Conservation (phyloP, 768 basidiomycete genomes). For the Tylopilus rubrobrunneus region DNA sequence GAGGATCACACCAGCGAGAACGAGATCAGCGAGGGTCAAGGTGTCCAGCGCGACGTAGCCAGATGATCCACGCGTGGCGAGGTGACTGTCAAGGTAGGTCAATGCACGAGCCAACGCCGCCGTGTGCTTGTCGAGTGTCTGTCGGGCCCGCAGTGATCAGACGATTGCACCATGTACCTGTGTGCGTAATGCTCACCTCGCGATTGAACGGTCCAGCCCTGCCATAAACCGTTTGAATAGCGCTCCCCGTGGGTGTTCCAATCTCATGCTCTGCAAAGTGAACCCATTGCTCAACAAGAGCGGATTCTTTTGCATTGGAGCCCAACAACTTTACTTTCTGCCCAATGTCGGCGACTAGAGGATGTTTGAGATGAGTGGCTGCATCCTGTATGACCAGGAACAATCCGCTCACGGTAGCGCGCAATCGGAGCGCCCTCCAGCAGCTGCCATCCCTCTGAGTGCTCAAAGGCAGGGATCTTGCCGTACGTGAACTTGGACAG, state of each 20-base stretch:
- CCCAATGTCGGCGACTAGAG: background rate
- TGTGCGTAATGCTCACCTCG: background rate
- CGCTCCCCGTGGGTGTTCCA: background rate
- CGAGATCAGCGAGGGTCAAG: background rate
- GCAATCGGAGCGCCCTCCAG: background rate
- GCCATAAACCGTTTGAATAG: background rate
- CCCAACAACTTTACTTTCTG: background rate
- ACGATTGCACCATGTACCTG: background rate
- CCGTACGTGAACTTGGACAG: background rate
- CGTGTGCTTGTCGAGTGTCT: background rate
- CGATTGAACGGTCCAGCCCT: background rate
- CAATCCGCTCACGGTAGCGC: background rate
- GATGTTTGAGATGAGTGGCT: background rate
- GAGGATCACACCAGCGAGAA: background rate
- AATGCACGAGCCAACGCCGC: background rate
- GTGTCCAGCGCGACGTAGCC: background rate
- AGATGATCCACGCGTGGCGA: background rate
- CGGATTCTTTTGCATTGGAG: background rate
- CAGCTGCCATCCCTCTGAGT: background rate
- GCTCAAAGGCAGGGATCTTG: background rate
- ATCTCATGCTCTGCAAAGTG: background rate
- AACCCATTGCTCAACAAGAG: background rate
- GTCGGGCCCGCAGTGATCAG: background rate
- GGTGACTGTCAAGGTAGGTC: background rate
- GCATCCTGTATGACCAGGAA: background rate